These are phyloP conservation scores for Nelumbo lutea DNA, from an alignment of 164 flowering plant species.

Conservation along the genomic window DNA sequence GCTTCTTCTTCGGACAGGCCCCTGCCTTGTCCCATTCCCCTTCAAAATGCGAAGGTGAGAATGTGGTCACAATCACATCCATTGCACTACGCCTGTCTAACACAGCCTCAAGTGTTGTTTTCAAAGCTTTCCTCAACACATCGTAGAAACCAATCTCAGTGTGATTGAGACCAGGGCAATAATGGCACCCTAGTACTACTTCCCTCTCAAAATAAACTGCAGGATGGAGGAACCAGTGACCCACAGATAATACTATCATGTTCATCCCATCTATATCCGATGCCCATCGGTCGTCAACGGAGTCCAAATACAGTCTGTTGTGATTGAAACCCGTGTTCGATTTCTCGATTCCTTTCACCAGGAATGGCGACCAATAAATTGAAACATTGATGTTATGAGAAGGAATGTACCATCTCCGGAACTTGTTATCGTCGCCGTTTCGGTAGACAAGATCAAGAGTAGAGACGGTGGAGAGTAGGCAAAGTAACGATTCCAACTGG, in stretches of 20 bases:
- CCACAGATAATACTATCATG: constrained; percentile 62
- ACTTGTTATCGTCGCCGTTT: constrained; percentile 68
- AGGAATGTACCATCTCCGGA: constrained; percentile 63
- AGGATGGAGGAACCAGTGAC: constrained; percentile 89
- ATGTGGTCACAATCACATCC: constrained; percentile 60
- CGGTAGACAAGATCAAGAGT: constrained; percentile 49
- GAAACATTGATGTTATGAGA: constrained; percentile 64
- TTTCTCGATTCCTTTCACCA: constrained; percentile 76
- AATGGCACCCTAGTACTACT: constrained; percentile 71
- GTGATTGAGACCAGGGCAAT: constrained; percentile 52
- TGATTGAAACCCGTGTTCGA: constrained; percentile 31
- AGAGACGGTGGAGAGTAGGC: constrained; percentile 54
- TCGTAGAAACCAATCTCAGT: constrained; percentile 81
- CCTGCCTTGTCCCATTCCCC: constrained; percentile 94
- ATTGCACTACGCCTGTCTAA: constrained; percentile 22
- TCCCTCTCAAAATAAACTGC: constrained; percentile 64
- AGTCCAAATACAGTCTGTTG: constrained; percentile 55
- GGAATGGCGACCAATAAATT: constrained; percentile 85
- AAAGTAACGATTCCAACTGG: constrained; percentile 88
- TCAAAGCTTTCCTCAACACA: constrained; percentile 58
- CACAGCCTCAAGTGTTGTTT: constrained; percentile 48
- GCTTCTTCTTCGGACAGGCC: constrained; percentile 65
- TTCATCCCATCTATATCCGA: constrained; percentile 53
- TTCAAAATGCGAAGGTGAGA: constrained; percentile 86
- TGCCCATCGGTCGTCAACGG: constrained; percentile 71